A percentile compares a stretch with the other conserved stretches of the same genome.
These are phyloP conservation scores for Ambrosia trifida DNA, from an alignment of 129 eudicot genomes.

Conservation along the genomic window DNA sequence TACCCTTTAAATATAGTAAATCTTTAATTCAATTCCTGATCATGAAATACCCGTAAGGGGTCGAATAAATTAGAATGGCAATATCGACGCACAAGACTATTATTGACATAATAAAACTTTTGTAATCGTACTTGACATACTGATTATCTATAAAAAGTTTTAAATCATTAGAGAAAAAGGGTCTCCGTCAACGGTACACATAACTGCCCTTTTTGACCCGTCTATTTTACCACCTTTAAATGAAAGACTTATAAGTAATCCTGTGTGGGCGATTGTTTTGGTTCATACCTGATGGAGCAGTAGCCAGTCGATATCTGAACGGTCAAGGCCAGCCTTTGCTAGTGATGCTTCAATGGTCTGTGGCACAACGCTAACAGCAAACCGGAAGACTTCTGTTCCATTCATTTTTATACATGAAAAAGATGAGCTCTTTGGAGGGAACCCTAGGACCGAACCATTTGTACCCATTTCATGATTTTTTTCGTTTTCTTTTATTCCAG, in stretches of 20 bases:
- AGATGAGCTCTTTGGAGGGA: constrained; percentile 54
- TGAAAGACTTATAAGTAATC: not conserved
- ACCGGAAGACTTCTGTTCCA: constrained; percentile 83
- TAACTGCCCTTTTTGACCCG: not conserved
- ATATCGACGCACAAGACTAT: not conserved
- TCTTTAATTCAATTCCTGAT: not conserved
- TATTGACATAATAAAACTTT: not conserved
- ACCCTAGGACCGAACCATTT: constrained; percentile 62
- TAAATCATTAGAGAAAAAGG: not conserved
- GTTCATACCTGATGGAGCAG: constrained; percentile 83
- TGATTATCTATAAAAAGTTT: not conserved
- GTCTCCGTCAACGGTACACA: not conserved
- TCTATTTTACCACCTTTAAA: not conserved
- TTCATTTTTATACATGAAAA: constrained; percentile 82
- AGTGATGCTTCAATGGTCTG: constrained; percentile 75
- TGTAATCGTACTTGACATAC: not conserved
- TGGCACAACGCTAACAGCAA: constrained; percentile 82
- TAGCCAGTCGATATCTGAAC: constrained; percentile 79
- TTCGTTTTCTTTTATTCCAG: constrained; percentile 44
- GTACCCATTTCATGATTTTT: constrained; percentile 43
- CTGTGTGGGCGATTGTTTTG: not conserved
- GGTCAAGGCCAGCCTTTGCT: constrained; percentile 70
- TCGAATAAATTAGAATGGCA: not conserved
- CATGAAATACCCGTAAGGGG: not conserved
- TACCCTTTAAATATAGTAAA: not conserved